phyloP scores from a whole-genome alignment of 108 stramenopile species.

The Cyclotella choctawhatcheeana region DNA sequence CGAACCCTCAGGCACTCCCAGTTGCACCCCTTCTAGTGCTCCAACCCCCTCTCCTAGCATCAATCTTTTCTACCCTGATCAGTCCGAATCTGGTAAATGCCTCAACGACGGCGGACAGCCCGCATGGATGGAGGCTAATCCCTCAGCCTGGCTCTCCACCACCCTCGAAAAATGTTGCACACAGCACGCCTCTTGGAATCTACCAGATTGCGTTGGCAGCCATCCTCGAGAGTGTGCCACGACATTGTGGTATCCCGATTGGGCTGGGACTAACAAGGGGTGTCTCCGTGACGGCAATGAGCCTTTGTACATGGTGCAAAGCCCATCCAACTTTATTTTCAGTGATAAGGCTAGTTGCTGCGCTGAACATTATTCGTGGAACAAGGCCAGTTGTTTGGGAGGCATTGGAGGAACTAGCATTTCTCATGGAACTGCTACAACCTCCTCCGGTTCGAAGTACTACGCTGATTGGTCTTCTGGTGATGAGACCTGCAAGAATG shows the following conservation, averaged over 20 bases:
- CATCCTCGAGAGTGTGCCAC: neutral
- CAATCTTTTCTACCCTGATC: conserved; percentile 12
- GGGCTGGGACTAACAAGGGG: neutral
- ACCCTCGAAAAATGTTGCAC: conserved; percentile 4
- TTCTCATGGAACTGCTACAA: neutral
- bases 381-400: neutral
- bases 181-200: conserved; percentile 11
- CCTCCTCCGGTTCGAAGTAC: neutral
- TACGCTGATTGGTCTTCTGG: neutral
- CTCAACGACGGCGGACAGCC: conserved; percentile 9
- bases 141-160: neutral
- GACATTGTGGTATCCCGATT: conserved; percentile 4
- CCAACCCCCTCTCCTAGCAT: too few species aligned
- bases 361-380: neutral
- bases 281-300: conserved; percentile 8
- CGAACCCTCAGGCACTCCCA: too few species aligned
- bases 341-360: neutral
- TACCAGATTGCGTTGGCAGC: neutral
- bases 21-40: too few species aligned
- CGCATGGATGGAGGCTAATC: conserved; percentile 4
- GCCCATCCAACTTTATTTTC: neutral
- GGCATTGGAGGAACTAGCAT: neutral
- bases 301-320: neutral
- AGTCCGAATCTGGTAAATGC: neutral
- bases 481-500: conserved; percentile 5